A percentile compares a stretch with the other conserved stretches of the same genome.
Conservation (phyloP, 352 stramenopile genomes). For the Albugo candida region DNA sequence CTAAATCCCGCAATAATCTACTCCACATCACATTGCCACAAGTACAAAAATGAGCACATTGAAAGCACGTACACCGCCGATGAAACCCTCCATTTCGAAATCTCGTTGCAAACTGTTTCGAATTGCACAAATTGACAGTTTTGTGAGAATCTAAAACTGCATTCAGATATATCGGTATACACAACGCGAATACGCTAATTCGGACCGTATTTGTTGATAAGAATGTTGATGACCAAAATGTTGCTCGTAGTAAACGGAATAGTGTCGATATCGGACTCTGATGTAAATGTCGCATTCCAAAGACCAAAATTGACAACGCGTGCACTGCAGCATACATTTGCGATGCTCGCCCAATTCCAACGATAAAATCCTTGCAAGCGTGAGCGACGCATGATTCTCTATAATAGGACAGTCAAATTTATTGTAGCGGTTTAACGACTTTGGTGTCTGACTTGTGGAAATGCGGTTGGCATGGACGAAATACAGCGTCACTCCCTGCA, state of each 20-base stretch:
- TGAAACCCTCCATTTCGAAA: constrained; percentile 18
- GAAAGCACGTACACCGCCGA: constrained; percentile 28
- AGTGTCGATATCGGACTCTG: constrained; percentile 22
- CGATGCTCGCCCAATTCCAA: constrained; percentile 38
- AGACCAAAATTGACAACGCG: constrained; percentile 52
- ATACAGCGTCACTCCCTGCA: constrained; percentile 20
- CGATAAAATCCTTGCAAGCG: constrained; percentile 50
- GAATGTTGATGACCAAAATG: constrained; percentile 61
- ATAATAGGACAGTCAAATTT: background rate
- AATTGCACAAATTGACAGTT: constrained; percentile 47
- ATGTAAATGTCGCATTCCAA: constrained; percentile 43
- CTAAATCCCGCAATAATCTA: constrained; percentile 34
- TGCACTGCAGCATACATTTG: constrained; percentile 71
- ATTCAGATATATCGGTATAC: background rate
- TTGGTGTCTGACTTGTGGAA: constrained; percentile 38
- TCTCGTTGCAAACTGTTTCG: constrained; percentile 58
- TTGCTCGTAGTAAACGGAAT: constrained; percentile 31
- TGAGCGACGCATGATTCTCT: constrained; percentile 73
- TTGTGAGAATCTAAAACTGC: constrained; percentile 5
- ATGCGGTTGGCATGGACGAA: constrained; percentile 64
- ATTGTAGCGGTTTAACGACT: background rate
- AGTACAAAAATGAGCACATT: background rate
- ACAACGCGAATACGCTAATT: background rate
- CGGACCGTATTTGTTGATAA: constrained; percentile 64
- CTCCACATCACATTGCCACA: background rate